Evolutionary conservation across 768 basidiomycete genomes (phyloP).

Genomic region (Favolaschia claudopus): DNA sequence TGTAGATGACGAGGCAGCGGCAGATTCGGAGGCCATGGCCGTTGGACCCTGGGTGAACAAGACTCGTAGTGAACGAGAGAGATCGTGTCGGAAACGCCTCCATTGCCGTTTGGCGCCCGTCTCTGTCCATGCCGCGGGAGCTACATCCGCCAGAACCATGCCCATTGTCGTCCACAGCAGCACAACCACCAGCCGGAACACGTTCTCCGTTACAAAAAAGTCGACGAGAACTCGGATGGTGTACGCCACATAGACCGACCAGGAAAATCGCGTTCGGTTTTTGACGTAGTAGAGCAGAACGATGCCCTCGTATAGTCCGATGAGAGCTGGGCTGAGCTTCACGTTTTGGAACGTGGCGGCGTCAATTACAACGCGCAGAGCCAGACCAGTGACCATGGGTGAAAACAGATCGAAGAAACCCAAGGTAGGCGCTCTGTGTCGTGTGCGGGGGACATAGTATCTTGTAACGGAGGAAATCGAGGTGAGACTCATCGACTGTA

Average conservation of each 20-base stretch:
- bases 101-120: constrained; percentile 45
- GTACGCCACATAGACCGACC: constrained; percentile 76
- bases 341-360: constrained; percentile 55
- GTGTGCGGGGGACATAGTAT: no score
- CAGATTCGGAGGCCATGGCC: constrained; percentile 32
- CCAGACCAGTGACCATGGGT: constrained; percentile 74
- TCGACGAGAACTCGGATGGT: constrained; percentile 75
- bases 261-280: constrained; percentile 63
- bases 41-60: constrained; percentile 49
- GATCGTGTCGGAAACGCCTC: constrained; percentile 43
- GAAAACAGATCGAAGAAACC: no score
- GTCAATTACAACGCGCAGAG: constrained; percentile 68
- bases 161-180: constrained; percentile 61
- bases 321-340: constrained; percentile 64
- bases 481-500: no score
- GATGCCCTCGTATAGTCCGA: constrained; percentile 84
- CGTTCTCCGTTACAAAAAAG: constrained; percentile 67
- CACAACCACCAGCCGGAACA: constrained; percentile 54
- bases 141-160: constrained; percentile 60
- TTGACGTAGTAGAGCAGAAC: constrained; percentile 78
- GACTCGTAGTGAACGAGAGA: constrained; percentile 40
- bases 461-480: no score
- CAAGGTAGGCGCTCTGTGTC: no score
- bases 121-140: constrained; percentile 55
- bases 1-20: not conserved